Evolutionary conservation across 192 early-diverging fungal genomes (phyloP).

Genomic region (Thoreauomyces humboldtii): DNA sequence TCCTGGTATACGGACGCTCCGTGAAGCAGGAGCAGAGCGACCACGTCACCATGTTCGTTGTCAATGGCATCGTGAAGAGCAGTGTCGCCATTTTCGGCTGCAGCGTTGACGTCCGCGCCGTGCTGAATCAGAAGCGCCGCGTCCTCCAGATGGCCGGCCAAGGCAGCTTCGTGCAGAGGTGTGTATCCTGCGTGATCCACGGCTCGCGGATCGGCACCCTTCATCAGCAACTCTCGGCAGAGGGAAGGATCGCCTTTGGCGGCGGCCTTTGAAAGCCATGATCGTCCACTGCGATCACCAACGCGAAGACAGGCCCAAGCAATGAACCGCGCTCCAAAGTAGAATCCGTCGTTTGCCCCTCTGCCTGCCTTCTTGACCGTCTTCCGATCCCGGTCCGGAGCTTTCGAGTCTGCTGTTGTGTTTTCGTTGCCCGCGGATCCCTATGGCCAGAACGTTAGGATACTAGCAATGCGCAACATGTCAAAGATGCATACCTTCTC

Average conservation of each 20-base stretch:
- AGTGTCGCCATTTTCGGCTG: conserved; percentile 50
- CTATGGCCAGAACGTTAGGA: too few relatives aligned
- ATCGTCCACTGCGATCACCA: conserved; percentile 45
- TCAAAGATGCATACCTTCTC: too few relatives aligned
- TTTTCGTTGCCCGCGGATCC: too few relatives aligned
- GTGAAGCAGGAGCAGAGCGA: conserved; percentile 46
- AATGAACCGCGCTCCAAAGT: conserved; percentile 11
- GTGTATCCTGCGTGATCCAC: conserved; percentile 60
- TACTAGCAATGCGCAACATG: too few relatives aligned
- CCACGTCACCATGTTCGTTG: conserved; percentile 45
- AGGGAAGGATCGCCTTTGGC: conserved; percentile 38
- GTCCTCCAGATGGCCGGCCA: conserved; percentile 43
- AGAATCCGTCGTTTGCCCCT: too few relatives aligned
- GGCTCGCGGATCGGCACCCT: conserved; percentile 51
- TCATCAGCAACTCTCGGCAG: conserved; percentile 35
- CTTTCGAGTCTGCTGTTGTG: too few relatives aligned
- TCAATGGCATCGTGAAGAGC: conserved; percentile 59
- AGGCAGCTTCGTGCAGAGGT: conserved; percentile 53
- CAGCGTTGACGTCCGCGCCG: conserved; percentile 54
- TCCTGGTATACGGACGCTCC: conserved; percentile 41
- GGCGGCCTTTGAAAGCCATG: conserved; percentile 45
- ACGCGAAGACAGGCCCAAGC: conserved; percentile 30
- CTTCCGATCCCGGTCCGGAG: too few relatives aligned
- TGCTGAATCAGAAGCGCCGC: conserved; percentile 41
- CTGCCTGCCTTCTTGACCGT: not conserved